Evolutionary conservation across 805 yeast genomes (phyloP), one percentile per base, ranked within the genome.

Genomic region (Candida boidinii): DNA sequence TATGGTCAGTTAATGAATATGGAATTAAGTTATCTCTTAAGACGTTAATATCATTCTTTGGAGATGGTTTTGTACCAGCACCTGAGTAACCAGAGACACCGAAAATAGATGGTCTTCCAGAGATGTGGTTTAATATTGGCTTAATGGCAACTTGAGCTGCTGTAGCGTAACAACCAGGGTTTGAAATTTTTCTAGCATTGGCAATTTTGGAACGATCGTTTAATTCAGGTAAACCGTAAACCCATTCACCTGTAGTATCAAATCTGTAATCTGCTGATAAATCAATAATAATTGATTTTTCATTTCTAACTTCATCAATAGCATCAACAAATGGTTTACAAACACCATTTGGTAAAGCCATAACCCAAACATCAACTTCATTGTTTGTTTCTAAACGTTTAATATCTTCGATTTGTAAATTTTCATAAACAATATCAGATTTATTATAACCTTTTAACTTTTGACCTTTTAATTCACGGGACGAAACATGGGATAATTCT

Each of bases 131-230:
- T n/a, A 70, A 60, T 47, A 92, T 65, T 23, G 98, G 99, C 30
- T 90, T 78, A 53, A 92, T 79, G 11, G 95, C 88, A 17, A 87
- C 61, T 66, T 92, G 97, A 11, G 96, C 92, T 37, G 94, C 96
- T 29, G 99, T 92, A n/a, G 98, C 96, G 56, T 88, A 92, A 67
- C 99, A 92, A 30, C 98, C 99, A 3, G 99, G 99, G 62, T 92
- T 92, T 5, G 96, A 79, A 40, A 92, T 83, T 54, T 82, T 84
- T 49, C 71, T 68, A 14, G 97, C 90, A 11, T 64, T 51, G 23
- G 82, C 72, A 46, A 92, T 82, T 9, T 52, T 52, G 8, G 62
- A 52, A 54, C 98, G 76, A 44, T 76, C 70, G 36, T 73, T 76
- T 49, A 92, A 70, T 62, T 92, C 99, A 7, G 99, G 99, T 46